Percentiles rank a stretch among this genome's conserved stretches.
phyloP scores from a whole-genome alignment of 257 asterid genomes.

The Nicotiana benthamiana region DNA sequence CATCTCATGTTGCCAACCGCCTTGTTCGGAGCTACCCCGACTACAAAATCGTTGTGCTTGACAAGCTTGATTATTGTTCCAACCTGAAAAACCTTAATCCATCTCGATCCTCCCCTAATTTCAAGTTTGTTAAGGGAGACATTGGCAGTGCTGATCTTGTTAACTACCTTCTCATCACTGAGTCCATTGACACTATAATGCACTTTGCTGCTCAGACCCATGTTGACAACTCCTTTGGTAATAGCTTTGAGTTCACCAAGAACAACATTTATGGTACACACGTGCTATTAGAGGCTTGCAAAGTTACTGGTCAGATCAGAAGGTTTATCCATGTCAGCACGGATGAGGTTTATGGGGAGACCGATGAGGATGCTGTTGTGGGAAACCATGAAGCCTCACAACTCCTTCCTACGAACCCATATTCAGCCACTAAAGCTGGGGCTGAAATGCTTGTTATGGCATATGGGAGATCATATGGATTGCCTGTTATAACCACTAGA shows the following conservation, averaged over 20 bases:
- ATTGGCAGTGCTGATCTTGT: conserved; percentile 95
- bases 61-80: conserved; percentile 95
- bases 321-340: conserved; percentile 99
- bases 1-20: conserved; percentile 95
- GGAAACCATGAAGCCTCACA: conserved; percentile 99
- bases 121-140: conserved; percentile 92
- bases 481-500: conserved; percentile 82
- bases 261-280: conserved; percentile 96
- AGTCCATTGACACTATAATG: conserved; percentile 93
- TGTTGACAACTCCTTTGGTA: conserved; percentile 91
- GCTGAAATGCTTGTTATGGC: conserved; percentile 99
- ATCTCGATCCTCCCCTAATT: conserved; percentile 61
- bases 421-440: conserved; percentile 96
- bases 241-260: conserved; percentile 94
- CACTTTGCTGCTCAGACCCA: conserved; percentile 99
- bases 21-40: conserved; percentile 76
- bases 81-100: conserved; percentile 80
- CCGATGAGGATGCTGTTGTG: conserved; percentile 92
- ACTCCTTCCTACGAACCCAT: conserved; percentile 90
- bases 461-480: conserved; percentile 86
- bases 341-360: conserved; percentile 96
- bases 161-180: conserved; percentile 86
- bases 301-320: conserved; percentile 90
- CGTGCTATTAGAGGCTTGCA: conserved; percentile 96
- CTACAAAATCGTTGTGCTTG: conserved; percentile 89